Evolutionary conservation across 208 protist genomes (phyloP).

Genomic region (Wallacemonas collosoma): DNA sequence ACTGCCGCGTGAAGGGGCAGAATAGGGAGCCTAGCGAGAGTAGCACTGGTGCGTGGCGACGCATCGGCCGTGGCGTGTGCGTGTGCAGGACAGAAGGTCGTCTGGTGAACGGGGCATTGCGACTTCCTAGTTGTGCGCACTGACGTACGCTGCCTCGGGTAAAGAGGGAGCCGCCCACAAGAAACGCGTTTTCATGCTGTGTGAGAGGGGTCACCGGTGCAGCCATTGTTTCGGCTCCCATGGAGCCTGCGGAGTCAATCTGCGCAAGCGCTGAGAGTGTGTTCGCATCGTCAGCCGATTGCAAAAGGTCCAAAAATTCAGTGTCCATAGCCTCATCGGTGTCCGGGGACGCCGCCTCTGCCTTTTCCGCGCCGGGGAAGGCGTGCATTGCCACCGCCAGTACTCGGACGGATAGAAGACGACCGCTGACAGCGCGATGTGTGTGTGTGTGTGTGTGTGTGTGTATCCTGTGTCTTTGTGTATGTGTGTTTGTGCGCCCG

Average conservation of each 20-base stretch:
- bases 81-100: too few species aligned
- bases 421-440: too few species aligned
- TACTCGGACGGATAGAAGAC: too few species aligned
- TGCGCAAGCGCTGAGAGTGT: constrained; percentile 13
- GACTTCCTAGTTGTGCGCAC: too few species aligned
- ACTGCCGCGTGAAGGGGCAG: constrained; percentile 67
- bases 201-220: background rate
- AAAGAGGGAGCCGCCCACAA: constrained; percentile 61
- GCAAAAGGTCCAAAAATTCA: constrained; percentile 38
- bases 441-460: too few species aligned
- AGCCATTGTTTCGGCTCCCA: background rate
- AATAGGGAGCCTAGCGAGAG: constrained; percentile 37
- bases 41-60: background rate
- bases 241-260: background rate
- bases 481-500: too few species aligned
- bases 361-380: background rate
- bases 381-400: background rate
- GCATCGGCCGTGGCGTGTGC: background rate
- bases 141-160: background rate
- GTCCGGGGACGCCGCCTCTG: background rate
- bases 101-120: too few species aligned
- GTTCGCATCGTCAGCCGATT: constrained; percentile 18
- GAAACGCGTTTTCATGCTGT: constrained; percentile 19
- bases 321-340: constrained; percentile 13
- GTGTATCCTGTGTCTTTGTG: too few species aligned